Percentiles rank a stretch among this genome's conserved stretches.
phyloP scores from a whole-genome alignment of 1,284 basidiomycete species.

The Sanguinoderma infundibulare region DNA sequence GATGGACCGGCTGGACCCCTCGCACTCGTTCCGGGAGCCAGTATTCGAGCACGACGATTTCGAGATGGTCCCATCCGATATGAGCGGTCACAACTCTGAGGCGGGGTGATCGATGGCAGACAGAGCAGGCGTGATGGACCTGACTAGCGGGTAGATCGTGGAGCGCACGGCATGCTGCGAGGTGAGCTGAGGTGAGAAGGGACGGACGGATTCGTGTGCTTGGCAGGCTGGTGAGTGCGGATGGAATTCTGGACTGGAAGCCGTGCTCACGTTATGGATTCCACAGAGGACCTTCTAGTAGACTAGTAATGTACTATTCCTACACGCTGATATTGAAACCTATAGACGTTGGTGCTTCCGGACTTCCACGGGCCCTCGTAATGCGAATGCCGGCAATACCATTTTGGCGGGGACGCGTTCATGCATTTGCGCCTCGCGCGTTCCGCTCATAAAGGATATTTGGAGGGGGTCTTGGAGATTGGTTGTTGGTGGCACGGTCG shows the following conservation, averaged over 20 bases:
- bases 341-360: not conserved
- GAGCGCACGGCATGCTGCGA: not conserved
- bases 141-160: not conserved
- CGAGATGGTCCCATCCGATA: conserved; percentile 32
- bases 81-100: conserved; percentile 13
- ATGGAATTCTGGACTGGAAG: conserved; percentile 6
- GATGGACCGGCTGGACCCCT: conserved; percentile 18
- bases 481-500: conserved; percentile 1
- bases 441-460: not conserved
- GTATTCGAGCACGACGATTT: conserved; percentile 31
- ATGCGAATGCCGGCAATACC: not conserved
- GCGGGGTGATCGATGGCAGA: conserved; percentile 7
- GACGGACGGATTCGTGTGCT: conserved; percentile 15
- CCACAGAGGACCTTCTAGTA: conserved; percentile 21
- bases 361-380: not conserved
- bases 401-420: not conserved
- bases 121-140: not conserved
- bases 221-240: conserved; percentile 22
- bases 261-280: conserved; percentile 18
- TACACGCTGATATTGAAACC: not conserved
- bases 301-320: conserved; percentile 23
- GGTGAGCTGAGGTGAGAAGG: conserved; percentile 20
- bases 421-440: not conserved
- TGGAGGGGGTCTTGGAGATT: not conserved
- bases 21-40: conserved; percentile 18